Evolutionary conservation across 208 protist species (phyloP), one percentile per base, ranked within the genome.

Genomic region (Herpetomonas tarakana): DNA sequence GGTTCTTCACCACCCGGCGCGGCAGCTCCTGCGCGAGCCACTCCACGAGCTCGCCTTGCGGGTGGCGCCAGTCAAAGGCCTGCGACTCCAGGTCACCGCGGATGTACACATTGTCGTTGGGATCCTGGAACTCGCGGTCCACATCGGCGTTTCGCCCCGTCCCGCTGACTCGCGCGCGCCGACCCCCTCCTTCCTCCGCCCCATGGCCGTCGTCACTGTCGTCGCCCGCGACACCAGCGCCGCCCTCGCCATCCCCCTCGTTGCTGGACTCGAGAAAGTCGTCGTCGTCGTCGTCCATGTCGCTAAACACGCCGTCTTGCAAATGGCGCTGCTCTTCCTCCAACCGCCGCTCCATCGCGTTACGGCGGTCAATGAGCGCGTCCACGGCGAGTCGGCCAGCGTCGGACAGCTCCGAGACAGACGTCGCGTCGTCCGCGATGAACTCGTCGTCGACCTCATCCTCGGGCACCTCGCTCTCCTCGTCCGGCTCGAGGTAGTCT

Each of bases 11-110:
- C 22, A 90, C 83, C 19, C 79, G 83, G 25, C 88, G 83, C 19
- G 88, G 88, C 46, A 93, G 71, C 58, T 94, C 88, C 68, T 96
- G 88, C 4, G 85, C 78, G n/a, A 96, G 81, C 88, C 91, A 96
- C 78, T 93, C 83, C 22, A 86, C 78, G 47, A 94, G 59, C 60
- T 93, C 83, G 19, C 91, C 83, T 58, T 93, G 91, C 25, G 83
- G 85, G 38, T 89, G 81, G 11, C 81, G 74, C 88, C 91, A 96
- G 74, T 96, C 80, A 74, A 96, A 94, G 56, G 78, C 75, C 66
- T 82, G 77, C 4, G 73, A 68, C 61, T 89, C 83, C 26, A 93
- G 55, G 38, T 93, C 86, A 3, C 86, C 86, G 16, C 78, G 76
- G 25, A 93, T 73, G 70, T 93, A 93, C 7, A 83, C 78, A 45